Base-by-base conservation (phyloP, 2,329 filamentous ascomycete genomes). In the Stagonosporopsis tanaceti region DNA sequence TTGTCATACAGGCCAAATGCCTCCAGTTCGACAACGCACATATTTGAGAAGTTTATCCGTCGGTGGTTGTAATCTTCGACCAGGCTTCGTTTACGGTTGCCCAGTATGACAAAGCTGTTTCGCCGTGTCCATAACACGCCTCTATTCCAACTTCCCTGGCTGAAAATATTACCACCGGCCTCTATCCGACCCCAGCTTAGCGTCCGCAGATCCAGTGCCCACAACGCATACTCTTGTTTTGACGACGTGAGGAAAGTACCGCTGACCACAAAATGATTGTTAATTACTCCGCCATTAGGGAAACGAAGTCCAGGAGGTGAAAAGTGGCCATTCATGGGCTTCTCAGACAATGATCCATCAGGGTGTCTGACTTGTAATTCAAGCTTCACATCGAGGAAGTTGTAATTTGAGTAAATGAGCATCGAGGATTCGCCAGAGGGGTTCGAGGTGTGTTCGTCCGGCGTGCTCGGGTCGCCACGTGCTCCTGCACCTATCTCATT, bases 361-460 rank as follows among this genome's bases (percentile, higher is more conserved):
- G 92, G 86, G 8, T 90, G 83, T 50, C 95, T 87, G 45, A 99
- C 87, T 76, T 98, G 95, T 35, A 99, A 81, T 76, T 99, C 95
- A 24, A 99, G 81, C 75, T 97, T 98, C 64, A 99, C 95, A 68
- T 99, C 94, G 53, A 99, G 77, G 71, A 99, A 99, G 77, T 99
- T 98, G 78, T 99, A 99, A 74, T 99, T 99, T 24, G 94, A 98
- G 76, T 99, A 99, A 42, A 99, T 96, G 61, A 99, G 84, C 93
- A 98, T 97, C 3, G 86, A 82, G 6, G 84, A 82, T 15, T 84
- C 85, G 20, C 76, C 78, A 72, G 48, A 78, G 71, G 61, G 50
- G 24, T 62, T 54, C 53, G 61, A 44, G 14, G 50, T 34, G 63
- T 52, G 74, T 74, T 57, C 78, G 70, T 69, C 70, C 14, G 63